Evolutionary conservation across 805 yeast genomes (phyloP), one percentile per base, ranked within the genome.

Genomic region (Metschnikowia kunwiensis): DNA sequence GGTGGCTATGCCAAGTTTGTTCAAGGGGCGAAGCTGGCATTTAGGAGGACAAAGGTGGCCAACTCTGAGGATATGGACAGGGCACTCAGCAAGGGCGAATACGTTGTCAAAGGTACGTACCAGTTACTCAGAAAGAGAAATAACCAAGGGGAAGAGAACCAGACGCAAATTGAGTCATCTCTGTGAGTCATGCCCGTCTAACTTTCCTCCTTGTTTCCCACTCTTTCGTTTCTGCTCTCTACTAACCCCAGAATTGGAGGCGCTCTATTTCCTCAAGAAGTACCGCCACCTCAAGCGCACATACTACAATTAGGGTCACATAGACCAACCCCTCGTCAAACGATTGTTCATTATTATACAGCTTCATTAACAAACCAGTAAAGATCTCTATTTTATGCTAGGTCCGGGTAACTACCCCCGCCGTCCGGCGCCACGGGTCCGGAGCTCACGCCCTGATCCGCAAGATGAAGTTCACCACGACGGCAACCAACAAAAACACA

Each of bases 401-500:
- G n/a, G n/a, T n/a, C n/a, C n/a, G n/a, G n/a, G n/a, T n/a, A n/a
- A n/a, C n/a, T n/a, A n/a, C n/a, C n/a, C n/a, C n/a, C n/a, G n/a
- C n/a, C n/a, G n/a, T n/a, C n/a, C n/a, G n/a, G n/a, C n/a, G n/a
- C n/a, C n/a, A n/a, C n/a, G n/a, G n/a, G n/a, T n/a, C n/a, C n/a
- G n/a, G n/a, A n/a, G n/a, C n/a, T n/a, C n/a, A n/a, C 21, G 16
- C 77, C 45, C 77, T 71, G 47, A 84, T 78, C 65, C 97, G 84
- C 59, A 93, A 70, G 22, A 88, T 70, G 58, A 93, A 93, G 71
- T 93, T 93, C 49, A 93, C 86, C 29, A 93, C 82, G 34, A 93
- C 97, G 1, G 99, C 97, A 31, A 88, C 78, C 47, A 93, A 72
- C 54, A 93, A 73, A 69, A 93, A 93, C 70, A 91, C 74, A 68